Base-by-base conservation (phyloP, 2,329 filamentous ascomycete species). In the Penicillium janthinellum region DNA sequence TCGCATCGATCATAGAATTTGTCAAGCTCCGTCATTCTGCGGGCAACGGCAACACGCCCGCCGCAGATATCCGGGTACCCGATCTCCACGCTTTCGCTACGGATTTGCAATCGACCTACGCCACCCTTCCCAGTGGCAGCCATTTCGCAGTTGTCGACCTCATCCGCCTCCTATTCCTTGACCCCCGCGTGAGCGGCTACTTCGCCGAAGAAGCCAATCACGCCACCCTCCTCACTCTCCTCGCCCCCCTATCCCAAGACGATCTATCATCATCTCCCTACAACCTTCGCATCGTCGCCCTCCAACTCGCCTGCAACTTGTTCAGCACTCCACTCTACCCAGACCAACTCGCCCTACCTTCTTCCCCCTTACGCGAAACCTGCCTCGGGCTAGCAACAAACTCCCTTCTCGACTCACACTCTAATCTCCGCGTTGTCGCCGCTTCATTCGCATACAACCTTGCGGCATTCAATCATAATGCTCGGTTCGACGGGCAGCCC, bases 61-160 rank as follows among this genome's bases (percentile, higher is more conserved):
- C 87, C 1, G 84, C 86, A 17, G 86, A 91, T 70, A 84, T 88
- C 0, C 82, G 88, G 0, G 77, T 96, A 0, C 92, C 93, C 0
- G 83, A 91, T 69, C 81, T 97, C 38, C 78, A 83, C 5, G 77
- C 82, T 2, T 87, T 96, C 61, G 85, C 87, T 0, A 70, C 70
- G 0, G 88, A 90, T 65, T 60, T 96, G 5, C 82, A 80, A 37
- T 76, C 79, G 1, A 83, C 84, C 1, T 81, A 87, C 3, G 70
- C 75, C 0, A 77, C 79, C 0, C 77, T 96, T 1, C 84, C 90
- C 0, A 72, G 79, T 0, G 89, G 90, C 14, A 78, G 83, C 0
- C 83, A 92, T 45, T 98, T 98, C 71, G 86, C 92, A 0, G 81
- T 93, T 0, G 83, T 96, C n/a, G 95, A 98, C 71, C 83, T 99